Percentiles rank a stretch among this genome's conserved stretches.
Evolutionary conservation across 2,329 filamentous ascomycete species (phyloP).

Genomic region (Cytospora leucostoma): DNA sequence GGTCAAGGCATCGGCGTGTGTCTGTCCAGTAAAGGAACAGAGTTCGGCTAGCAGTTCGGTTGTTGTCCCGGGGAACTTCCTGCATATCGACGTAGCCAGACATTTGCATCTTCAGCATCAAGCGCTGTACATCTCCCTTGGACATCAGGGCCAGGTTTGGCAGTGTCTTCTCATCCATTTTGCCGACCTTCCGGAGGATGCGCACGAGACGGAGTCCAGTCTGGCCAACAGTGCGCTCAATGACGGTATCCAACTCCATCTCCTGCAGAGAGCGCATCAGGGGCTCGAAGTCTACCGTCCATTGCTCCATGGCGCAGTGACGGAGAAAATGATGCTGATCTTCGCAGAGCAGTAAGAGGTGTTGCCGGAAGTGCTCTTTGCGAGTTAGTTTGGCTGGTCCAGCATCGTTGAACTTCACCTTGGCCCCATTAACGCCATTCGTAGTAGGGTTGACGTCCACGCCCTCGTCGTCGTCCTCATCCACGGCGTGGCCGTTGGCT

Average conservation of each 20-base stretch:
- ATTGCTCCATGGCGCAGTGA: conserved; percentile 71
- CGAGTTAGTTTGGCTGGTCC: conserved; percentile 46
- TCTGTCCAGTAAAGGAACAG: conserved; percentile 95
- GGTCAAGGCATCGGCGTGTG: conserved; percentile 66
- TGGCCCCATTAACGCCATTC: conserved; percentile 34
- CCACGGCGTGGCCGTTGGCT: conserved; percentile 40
- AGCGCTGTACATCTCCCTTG: conserved; percentile 80
- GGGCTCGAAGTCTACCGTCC: conserved; percentile 80
- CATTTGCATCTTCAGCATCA: conserved; percentile 83
- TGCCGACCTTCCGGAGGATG: conserved; percentile 83
- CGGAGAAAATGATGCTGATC: conserved; percentile 69
- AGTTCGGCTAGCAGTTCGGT: conserved; percentile 77
- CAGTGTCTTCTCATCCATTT: conserved; percentile 90
- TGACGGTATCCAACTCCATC: conserved; percentile 77
- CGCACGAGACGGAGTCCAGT: conserved; percentile 80
- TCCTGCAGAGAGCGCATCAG: conserved; percentile 72
- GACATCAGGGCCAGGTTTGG: conserved; percentile 80
- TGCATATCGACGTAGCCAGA: conserved; percentile 87
- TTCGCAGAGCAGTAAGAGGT: conserved; percentile 71
- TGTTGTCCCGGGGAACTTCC: conserved; percentile 87
- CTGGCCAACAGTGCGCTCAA: conserved; percentile 74
- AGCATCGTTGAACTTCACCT: conserved; percentile 56
- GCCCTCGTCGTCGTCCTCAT: conserved; percentile 36
- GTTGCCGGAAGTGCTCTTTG: conserved; percentile 65
- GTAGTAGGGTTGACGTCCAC: conserved; percentile 36